Conservation (phyloP, 768 basidiomycete species). For the Fomitopsis serialis region DNA sequence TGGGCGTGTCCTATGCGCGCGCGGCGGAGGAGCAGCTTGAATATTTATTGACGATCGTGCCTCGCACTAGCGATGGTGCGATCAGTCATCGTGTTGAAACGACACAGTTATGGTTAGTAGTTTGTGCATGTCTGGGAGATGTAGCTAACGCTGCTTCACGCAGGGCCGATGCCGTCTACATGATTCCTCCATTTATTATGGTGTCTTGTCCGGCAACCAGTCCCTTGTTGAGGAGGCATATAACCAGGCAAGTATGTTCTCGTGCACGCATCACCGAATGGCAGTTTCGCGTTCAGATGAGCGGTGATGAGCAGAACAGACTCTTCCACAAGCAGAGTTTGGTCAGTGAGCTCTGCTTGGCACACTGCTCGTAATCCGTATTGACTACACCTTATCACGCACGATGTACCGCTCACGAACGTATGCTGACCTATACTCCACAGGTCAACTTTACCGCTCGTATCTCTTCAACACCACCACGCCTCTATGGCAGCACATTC, state of each 20-base stretch:
- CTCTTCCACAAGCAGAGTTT: no score
- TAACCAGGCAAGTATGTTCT: constrained; percentile 36
- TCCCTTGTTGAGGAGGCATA: constrained; percentile 60
- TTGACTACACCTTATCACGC: no score
- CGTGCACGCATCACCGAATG: no score
- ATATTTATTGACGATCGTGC: constrained; percentile 51
- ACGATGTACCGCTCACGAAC: no score
- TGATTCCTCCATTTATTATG: constrained; percentile 88
- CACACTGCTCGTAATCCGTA: no score
- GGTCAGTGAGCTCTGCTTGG: no score
- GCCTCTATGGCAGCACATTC: constrained; percentile 75
- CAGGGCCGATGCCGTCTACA: constrained; percentile 79
- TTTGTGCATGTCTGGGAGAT: not conserved
- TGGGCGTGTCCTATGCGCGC: constrained; percentile 50
- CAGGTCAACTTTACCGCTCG: constrained; percentile 61
- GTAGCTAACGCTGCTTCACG: not conserved
- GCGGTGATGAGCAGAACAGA: no score
- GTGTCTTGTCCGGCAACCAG: constrained; percentile 50
- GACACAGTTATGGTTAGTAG: constrained; percentile 65
- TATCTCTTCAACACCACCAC: constrained; percentile 51
- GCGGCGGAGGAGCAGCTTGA: constrained; percentile 65
- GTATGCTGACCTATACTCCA: not conserved
- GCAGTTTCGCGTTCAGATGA: no score
- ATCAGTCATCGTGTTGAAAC: constrained; percentile 69
- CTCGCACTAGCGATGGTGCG: constrained; percentile 68